These are phyloP conservation scores for Candida sphagnicola DNA, from an alignment of 805 yeast genomes.

Conservation along the genomic window DNA sequence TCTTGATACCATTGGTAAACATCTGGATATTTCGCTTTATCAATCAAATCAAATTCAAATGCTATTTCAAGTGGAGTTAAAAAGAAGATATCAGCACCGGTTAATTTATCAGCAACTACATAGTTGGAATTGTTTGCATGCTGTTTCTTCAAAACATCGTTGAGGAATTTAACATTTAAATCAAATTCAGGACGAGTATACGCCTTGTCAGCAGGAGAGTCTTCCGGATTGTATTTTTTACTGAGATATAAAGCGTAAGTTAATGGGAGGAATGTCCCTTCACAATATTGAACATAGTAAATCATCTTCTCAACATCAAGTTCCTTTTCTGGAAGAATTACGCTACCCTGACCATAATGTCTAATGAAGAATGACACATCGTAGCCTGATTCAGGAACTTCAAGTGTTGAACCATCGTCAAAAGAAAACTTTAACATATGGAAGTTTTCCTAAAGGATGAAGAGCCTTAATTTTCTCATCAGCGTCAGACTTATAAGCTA, in stretches of 20 bases:
- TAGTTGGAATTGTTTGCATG: conserved; percentile 23
- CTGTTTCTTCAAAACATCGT: conserved; percentile 21
- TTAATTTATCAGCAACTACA: conserved; percentile 31
- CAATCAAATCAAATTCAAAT: not conserved
- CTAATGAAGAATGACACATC: conserved; percentile 49
- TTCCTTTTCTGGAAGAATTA: conserved; percentile 33
- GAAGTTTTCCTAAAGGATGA: conserved; percentile 33
- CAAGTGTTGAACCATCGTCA: conserved; percentile 14
- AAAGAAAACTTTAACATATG: conserved; percentile 23
- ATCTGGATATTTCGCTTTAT: not conserved
- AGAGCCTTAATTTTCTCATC: conserved; percentile 16
- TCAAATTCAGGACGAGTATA: conserved; percentile 23
- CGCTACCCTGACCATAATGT: conserved; percentile 42
- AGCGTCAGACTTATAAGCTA: conserved; percentile 19
- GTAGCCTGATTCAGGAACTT: conserved; percentile 55
- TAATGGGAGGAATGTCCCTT: conserved; percentile 55
- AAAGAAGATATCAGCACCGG: conserved; percentile 35
- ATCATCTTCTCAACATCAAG: conserved; percentile 42
- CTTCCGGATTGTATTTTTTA: not conserved
- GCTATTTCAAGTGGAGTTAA: conserved; percentile 6
- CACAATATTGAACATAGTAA: conserved; percentile 52
- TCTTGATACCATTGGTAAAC: not conserved
- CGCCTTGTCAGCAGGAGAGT: conserved; percentile 7
- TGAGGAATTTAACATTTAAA: conserved; percentile 26
- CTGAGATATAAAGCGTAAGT: conserved; percentile 26